These are phyloP conservation scores for Microstegium vimineum DNA, from an alignment of 176 grass and related monocot genomes.

Conservation along the genomic window DNA sequence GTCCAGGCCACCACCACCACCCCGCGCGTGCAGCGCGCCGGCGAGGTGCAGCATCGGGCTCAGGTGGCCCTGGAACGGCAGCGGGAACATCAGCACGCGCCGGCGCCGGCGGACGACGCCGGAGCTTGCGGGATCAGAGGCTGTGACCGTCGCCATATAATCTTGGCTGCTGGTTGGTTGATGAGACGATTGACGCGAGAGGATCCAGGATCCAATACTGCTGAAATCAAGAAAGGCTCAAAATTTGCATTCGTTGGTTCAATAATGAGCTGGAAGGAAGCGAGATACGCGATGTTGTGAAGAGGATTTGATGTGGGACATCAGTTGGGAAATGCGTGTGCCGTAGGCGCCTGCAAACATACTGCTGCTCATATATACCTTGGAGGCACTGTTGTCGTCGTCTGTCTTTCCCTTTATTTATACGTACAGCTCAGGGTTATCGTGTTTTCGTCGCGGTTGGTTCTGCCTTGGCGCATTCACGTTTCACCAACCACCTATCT, in stretches of 20 bases:
- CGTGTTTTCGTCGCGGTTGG: background rate
- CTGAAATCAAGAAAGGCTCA: background rate
- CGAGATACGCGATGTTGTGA: background rate
- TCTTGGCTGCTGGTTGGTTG: background rate
- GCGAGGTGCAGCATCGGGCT: constrained; percentile 55
- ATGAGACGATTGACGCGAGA: background rate
- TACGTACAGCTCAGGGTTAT: no score
- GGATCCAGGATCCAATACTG: background rate
- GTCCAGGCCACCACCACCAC: no score
- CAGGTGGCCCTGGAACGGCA: constrained; percentile 46
- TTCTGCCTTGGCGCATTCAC: background rate
- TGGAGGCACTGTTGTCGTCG: no score
- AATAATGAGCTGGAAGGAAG: no score
- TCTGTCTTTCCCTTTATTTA: no score
- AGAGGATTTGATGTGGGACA: background rate
- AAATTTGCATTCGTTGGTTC: background rate
- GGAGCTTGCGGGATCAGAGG: no score
- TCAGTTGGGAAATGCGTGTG: background rate
- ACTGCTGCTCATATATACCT: no score
- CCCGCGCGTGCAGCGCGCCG: background rate
- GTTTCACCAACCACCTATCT: no score
- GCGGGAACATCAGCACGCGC: constrained; percentile 43
- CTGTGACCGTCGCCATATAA: no score
- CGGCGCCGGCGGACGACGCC: background rate
- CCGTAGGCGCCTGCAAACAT: no score